Evolutionary conservation across 257 asterid species (phyloP).

Genomic region (Cordia subcordata): DNA sequence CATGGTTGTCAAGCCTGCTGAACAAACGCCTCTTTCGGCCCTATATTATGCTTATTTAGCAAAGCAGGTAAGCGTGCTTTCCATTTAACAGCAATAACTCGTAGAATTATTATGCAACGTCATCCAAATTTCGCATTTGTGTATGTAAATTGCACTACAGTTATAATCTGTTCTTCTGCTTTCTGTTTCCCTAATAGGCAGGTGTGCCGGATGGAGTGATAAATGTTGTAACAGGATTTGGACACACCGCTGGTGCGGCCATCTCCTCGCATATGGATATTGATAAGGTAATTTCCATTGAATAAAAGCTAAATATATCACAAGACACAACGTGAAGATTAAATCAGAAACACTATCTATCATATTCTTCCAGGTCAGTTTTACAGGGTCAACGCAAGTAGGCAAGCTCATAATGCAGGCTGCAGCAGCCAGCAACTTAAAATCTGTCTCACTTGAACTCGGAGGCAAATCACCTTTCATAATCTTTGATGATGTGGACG

Average conservation of each 20-base stretch:
- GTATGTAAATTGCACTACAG: no score
- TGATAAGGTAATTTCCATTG: slow-evolving; percentile 47
- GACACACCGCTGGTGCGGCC: slow-evolving; percentile 87
- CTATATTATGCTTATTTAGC: slow-evolving; percentile 39
- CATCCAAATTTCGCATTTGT: no score
- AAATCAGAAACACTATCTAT: not conserved
- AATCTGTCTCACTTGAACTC: slow-evolving; percentile 73
- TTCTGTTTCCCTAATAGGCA: slow-evolving; percentile 43
- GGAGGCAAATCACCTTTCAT: slow-evolving; percentile 88
- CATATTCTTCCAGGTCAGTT: slow-evolving; percentile 52
- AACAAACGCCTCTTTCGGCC: slow-evolving; percentile 83
- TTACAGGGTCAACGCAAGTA: slow-evolving; percentile 75
- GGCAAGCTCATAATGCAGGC: slow-evolving; percentile 54
- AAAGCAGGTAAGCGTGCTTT: not conserved
- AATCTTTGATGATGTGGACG: slow-evolving; percentile 64
- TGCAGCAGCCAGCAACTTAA: slow-evolving; percentile 74
- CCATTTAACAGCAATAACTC: not conserved
- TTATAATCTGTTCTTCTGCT: not conserved
- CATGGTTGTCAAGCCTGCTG: slow-evolving; percentile 73
- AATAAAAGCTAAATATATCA: no score
- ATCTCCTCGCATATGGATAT: slow-evolving; percentile 88
- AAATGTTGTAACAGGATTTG: slow-evolving; percentile 61
- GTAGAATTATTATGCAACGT: no score
- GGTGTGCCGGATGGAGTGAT: slow-evolving; percentile 87
- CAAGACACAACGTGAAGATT: not conserved